phyloP scores from a whole-genome alignment of 352 stramenopile genomes.

The Pythium chondricola region DNA sequence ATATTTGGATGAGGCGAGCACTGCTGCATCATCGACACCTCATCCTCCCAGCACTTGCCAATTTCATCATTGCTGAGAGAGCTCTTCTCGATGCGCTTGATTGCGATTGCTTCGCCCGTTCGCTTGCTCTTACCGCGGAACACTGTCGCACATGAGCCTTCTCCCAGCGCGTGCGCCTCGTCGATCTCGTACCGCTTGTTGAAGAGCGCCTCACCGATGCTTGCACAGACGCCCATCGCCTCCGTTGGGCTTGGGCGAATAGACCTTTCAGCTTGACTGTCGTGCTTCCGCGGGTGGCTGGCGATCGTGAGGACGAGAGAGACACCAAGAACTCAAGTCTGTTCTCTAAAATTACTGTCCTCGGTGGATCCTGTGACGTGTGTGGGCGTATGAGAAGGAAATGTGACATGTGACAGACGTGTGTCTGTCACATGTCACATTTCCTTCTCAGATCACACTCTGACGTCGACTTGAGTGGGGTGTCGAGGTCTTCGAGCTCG shows the following conservation, averaged over 20 bases:
- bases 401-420: too few relatives aligned
- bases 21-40: slow-evolving; percentile 41
- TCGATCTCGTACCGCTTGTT: slow-evolving; percentile 36
- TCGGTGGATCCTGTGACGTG: too few relatives aligned
- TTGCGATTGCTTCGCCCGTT: slow-evolving; percentile 28
- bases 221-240: slow-evolving; percentile 49
- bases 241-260: too few relatives aligned
- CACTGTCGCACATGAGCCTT: slow-evolving; percentile 43
- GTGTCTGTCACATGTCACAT: too few relatives aligned
- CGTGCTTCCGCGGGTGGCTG: too few relatives aligned
- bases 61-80: neutral
- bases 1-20: slow-evolving; percentile 52
- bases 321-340: too few relatives aligned
- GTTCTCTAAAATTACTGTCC: too few relatives aligned
- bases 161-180: slow-evolving; percentile 31
- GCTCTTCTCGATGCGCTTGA: slow-evolving; percentile 63
- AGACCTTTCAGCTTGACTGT: too few relatives aligned
- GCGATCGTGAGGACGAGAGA: too few relatives aligned
- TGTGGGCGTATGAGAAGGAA: too few relatives aligned
- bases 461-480: too few relatives aligned
- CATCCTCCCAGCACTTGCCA: slow-evolving; percentile 31
- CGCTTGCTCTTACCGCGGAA: slow-evolving; percentile 33
- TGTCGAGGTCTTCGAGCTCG: neutral
- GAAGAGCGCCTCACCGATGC: slow-evolving; percentile 23
- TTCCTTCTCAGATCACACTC: too few relatives aligned